These are phyloP conservation scores for Capsicum baccatum DNA, from an alignment of 257 asterid genomes.

Conservation along the genomic window DNA sequence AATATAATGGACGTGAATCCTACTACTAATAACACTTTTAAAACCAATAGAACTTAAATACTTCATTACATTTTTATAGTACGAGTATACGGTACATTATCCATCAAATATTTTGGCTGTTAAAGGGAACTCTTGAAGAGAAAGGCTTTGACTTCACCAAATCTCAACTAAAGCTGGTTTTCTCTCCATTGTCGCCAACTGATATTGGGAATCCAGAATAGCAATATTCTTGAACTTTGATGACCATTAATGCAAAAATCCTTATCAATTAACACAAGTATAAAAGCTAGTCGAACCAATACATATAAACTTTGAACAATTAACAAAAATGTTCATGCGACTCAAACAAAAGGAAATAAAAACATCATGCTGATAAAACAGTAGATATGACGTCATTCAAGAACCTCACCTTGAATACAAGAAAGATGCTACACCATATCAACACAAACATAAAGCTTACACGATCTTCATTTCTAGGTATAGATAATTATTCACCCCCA, in stretches of 20 bases:
- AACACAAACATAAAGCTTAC: slow-evolving; percentile 12
- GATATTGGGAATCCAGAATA: background rate
- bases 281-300: slow-evolving; percentile 4
- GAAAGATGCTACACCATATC: background rate
- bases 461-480: background rate
- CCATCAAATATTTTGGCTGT: background rate
- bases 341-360: background rate
- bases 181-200: background rate
- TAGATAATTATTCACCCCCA: slow-evolving; percentile 1
- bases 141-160: slow-evolving; percentile 22
- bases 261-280: background rate
- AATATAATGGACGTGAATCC: slow-evolving; percentile 4
- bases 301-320: background rate
- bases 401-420: slow-evolving; percentile 16
- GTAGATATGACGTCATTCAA: background rate
- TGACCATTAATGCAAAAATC: background rate
- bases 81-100: background rate
- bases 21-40: background rate
- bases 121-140: background rate
- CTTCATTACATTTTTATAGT: background rate
- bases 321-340: background rate
- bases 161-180: background rate
- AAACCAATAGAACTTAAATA: background rate
- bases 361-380: background rate
- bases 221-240: background rate